Conservation (phyloP, 2,329 filamentous ascomycete genomes). For the Stagonosporopsis rhizophila region DNA sequence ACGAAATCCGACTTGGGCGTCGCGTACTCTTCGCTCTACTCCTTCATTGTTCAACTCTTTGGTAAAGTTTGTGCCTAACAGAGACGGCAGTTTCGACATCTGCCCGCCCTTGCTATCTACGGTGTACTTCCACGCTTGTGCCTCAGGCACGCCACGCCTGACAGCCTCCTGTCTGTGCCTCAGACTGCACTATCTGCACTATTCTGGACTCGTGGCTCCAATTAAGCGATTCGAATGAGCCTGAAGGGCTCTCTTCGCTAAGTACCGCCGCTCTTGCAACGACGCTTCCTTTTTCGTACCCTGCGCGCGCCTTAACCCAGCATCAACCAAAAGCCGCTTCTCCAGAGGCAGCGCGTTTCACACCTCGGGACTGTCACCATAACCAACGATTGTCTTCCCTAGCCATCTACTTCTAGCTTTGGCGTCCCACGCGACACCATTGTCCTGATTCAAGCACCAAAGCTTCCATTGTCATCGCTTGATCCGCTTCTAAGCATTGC, state of each 20-base stretch:
- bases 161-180: conserved; percentile 16
- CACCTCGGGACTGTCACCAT: conserved; percentile 5
- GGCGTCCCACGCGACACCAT: not conserved
- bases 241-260: not conserved
- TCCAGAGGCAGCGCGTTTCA: conserved; percentile 13
- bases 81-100: conserved; percentile 17
- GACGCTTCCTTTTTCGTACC: conserved; percentile 1
- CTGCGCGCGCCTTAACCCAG: conserved; percentile 5
- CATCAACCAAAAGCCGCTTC: not conserved
- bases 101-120: conserved; percentile 15
- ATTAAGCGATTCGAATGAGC: not conserved
- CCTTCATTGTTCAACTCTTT: conserved; percentile 5
- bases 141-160: conserved; percentile 7
- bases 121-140: conserved; percentile 11
- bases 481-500: not conserved
- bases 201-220: not conserved
- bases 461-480: not conserved
- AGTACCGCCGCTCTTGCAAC: not conserved
- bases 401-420: conserved; percentile 7
- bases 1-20: conserved; percentile 12
- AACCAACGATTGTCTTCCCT: conserved; percentile 1
- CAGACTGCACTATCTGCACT: not conserved
- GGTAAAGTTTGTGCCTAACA: conserved; percentile 18
- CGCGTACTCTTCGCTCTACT: conserved; percentile 5
- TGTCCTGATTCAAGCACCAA: conserved; percentile 1